phyloP scores from a whole-genome alignment of 371 early-diverging fungal species.

The Phascolomyces articulosus region DNA sequence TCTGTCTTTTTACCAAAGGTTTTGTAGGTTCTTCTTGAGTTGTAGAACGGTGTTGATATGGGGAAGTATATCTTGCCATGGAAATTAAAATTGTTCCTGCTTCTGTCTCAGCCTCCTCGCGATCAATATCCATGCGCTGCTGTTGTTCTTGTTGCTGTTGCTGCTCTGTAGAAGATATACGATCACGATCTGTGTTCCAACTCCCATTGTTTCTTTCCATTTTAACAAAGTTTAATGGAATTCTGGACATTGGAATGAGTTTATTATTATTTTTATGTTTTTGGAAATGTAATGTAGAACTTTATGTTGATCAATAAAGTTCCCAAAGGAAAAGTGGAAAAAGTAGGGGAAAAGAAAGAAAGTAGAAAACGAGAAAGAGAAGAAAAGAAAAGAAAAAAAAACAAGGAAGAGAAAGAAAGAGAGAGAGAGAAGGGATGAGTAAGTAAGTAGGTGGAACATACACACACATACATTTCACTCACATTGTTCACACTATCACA shows the following conservation, averaged over 20 bases:
- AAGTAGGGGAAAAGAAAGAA: neutral
- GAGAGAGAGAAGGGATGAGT: neutral
- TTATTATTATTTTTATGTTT: neutral
- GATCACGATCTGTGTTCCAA: neutral
- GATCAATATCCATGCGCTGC: constrained; percentile 19
- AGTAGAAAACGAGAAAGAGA: constrained; percentile 37
- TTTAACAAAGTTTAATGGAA: neutral
- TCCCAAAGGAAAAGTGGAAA: constrained; percentile 16
- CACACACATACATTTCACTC: too few species aligned
- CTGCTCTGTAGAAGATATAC: neutral
- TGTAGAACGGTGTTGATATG: neutral
- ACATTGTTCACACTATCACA: too few species aligned
- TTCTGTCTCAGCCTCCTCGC: constrained; percentile 44
- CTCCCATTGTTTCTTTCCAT: neutral
- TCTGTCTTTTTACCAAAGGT: neutral
- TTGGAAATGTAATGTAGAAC: neutral
- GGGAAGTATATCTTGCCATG: constrained; percentile 27
- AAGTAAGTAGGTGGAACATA: too few species aligned
- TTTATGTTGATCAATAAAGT: constrained; percentile 1
- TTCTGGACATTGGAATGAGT: neutral
- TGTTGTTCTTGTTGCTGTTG: constrained; percentile 6
- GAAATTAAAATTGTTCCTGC: constrained; percentile 45
- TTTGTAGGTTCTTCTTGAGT: neutral
- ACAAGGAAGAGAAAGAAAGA: neutral
- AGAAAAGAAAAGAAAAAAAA: constrained; percentile 62